Base-by-base conservation (phyloP, 2,329 filamentous ascomycete species). In the Helminthosporium solani region DNA sequence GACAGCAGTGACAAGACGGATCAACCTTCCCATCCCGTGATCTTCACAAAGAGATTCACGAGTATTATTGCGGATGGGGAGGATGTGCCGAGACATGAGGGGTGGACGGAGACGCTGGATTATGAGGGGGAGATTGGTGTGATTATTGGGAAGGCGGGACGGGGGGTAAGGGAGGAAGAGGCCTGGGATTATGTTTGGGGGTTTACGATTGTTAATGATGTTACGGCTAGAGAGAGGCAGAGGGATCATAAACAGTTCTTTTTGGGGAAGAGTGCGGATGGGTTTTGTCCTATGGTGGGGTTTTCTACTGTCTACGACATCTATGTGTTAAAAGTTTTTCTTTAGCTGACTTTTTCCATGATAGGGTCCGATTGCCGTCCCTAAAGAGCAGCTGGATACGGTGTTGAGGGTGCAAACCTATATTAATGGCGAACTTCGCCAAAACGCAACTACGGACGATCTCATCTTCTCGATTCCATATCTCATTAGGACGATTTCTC, bases 111-210 rank as follows among this genome's bases (percentile, higher is more conserved):
- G 8, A 78, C 72, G 1, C 52, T 75, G 1, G 79, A 82, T 53
- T 82, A 81, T 47, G 79, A 82, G 49, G 79, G 79, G 14, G 79
- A 82, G 49, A 72, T 83, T 36, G 78, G 77, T 0, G 76, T 82
- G 2, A 78, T 82, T 16, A 65, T 82, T n/a, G 78, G 78, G 1
- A 78, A 75, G 44, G 20, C 68, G 0, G 79, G 76, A 0, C 75
- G 72, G 38, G 64, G 66, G 1, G 70, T 81, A 33, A 33, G 50
- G 0, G 71, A 78, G 37, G 49, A 63, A 1, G 63, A 78, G 47
- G 79, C 79, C 0, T 68, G 73, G 69, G 65, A 75, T 11, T 58
- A 81, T 54, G 76, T 82, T 2, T 81, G 78, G 77, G 80, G 79
- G 0, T 82, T 76, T 49, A 80, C 78, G 0, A 80, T 80, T 30